A percentile compares a stretch with the other conserved stretches of the same genome.
Conservation (phyloP, 225 moss, liverwort and hornwort species). For the Polytrichum formosum region DNA sequence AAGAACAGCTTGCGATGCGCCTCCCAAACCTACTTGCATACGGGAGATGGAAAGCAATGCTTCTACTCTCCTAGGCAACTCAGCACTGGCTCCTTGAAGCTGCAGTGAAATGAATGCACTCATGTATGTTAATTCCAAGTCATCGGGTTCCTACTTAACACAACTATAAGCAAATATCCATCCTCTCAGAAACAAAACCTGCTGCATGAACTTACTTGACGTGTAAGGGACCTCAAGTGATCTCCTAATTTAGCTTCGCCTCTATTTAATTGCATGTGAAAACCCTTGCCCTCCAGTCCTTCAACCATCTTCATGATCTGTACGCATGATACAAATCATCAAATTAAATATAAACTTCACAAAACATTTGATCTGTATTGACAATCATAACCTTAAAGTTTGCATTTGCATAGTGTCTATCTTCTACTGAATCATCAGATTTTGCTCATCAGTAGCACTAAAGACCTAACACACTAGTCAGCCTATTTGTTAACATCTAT, state of each 20-base stretch:
- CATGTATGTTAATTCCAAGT: neutral
- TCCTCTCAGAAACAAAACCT: neutral
- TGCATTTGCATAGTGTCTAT: too few relatives aligned
- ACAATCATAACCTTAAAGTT: too few relatives aligned
- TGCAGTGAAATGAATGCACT: conserved; percentile 22
- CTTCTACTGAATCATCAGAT: too few relatives aligned
- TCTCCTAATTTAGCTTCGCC: conserved; percentile 83
- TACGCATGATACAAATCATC: neutral
- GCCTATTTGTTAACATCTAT: too few relatives aligned
- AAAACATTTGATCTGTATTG: too few relatives aligned
- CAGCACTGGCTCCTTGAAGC: conserved; percentile 88
- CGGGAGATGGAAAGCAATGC: conserved; percentile 70
- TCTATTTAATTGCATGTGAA: conserved; percentile 67
- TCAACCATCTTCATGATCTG: conserved; percentile 94
- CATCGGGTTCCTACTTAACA: neutral
- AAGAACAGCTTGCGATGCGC: conserved; percentile 52
- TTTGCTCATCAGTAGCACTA: too few relatives aligned
- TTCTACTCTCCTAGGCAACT: conserved; percentile 83
- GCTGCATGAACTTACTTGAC: conserved; percentile 54
- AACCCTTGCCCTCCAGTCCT: conserved; percentile 86
- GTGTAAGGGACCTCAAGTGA: conserved; percentile 61
- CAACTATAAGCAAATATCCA: neutral
- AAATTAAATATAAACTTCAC: neutral
- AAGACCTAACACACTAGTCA: too few relatives aligned
- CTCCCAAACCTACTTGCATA: conserved; percentile 88